Percentiles rank a stretch among this genome's conserved stretches.
These are phyloP conservation scores for Colletotrichum tropicale DNA, from an alignment of 2,329 filamentous ascomycete species.

Conservation along the genomic window DNA sequence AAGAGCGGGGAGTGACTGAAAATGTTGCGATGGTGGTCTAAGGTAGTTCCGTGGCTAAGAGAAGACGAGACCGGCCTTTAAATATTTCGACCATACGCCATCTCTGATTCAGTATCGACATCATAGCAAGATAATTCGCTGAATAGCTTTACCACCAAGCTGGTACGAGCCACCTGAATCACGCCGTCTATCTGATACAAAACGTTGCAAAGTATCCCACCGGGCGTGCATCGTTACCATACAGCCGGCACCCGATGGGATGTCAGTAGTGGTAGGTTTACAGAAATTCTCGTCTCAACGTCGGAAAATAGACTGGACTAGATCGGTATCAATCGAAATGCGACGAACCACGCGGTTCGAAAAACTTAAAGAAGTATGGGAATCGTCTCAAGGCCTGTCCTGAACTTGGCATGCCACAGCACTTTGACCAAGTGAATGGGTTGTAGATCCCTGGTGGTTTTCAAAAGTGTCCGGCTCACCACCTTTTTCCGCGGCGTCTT, in stretches of 20 bases:
- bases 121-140: not conserved
- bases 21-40: not conserved
- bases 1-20: not conserved
- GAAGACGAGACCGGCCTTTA: not conserved
- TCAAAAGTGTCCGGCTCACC: not conserved
- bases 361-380: not conserved
- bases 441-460: not conserved
- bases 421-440: not conserved
- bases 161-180: not conserved
- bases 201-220: not conserved
- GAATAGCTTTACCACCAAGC: not conserved
- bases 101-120: not conserved
- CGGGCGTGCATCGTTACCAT: not conserved
- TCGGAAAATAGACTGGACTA: not conserved
- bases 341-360: not conserved
- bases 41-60: rapidly evolving
- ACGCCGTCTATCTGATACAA: not conserved
- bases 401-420: not conserved
- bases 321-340: not conserved
- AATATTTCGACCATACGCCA: not conserved
- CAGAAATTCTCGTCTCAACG: not conserved
- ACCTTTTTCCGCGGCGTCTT: not conserved
- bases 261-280: not conserved
- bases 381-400: not conserved
- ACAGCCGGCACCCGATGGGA: not conserved